phyloP scores from a whole-genome alignment of 805 yeast genomes.

The Saturnispora besseyi region DNA sequence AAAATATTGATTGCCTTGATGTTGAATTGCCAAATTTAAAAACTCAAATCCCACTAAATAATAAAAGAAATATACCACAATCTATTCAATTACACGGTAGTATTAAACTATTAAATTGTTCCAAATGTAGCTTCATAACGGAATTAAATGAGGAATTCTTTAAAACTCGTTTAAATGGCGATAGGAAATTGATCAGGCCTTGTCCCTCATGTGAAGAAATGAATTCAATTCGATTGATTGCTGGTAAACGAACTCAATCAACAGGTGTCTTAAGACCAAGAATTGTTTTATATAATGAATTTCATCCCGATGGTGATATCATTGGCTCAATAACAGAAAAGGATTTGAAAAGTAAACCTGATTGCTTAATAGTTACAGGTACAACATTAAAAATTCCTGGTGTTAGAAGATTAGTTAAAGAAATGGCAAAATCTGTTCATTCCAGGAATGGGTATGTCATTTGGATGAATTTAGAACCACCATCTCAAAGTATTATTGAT shows the following conservation, averaged over 20 bases:
- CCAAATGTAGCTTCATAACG: constrained; percentile 59
- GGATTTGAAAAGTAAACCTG: constrained; percentile 61
- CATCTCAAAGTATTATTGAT: constrained; percentile 40
- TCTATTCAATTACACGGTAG: constrained; percentile 84
- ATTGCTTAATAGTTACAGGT: constrained; percentile 73
- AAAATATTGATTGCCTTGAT: constrained; percentile 80
- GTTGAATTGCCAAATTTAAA: constrained; percentile 40
- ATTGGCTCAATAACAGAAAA: constrained; percentile 66
- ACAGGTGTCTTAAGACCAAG: constrained; percentile 56
- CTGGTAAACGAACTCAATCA: constrained; percentile 59
- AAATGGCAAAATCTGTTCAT: constrained; percentile 49
- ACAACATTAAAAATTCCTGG: constrained; percentile 80
- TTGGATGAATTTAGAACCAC: constrained; percentile 53
- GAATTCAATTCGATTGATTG: constrained; percentile 45
- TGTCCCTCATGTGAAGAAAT: constrained; percentile 61
- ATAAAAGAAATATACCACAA: constrained; percentile 33
- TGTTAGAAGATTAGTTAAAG: constrained; percentile 51
- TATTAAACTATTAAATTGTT: constrained; percentile 61
- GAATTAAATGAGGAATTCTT: constrained; percentile 47
- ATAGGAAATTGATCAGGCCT: constrained; percentile 32
- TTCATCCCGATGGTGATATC: constrained; percentile 80
- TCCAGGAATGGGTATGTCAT: constrained; percentile 49
- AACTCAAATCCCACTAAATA: constrained; percentile 41
- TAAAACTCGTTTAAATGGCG: constrained; percentile 14
- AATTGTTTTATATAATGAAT: constrained; percentile 63